Base-by-base conservation (phyloP, 2,329 filamentous ascomycete genomes). In the Ambrosiella xylebori region DNA sequence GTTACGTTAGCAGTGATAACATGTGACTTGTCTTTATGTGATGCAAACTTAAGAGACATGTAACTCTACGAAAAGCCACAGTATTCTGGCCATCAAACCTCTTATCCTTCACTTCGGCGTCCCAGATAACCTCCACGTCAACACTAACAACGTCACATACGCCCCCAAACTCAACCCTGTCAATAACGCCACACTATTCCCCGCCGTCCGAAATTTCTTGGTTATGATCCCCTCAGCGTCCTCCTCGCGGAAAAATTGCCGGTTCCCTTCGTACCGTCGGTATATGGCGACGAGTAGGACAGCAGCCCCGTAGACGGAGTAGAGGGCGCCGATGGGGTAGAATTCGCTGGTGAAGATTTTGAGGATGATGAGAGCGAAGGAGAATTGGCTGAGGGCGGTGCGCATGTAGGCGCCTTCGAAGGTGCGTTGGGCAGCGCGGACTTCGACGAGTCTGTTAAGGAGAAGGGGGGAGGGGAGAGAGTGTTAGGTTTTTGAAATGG, bases 281-380 rank as follows among this genome's bases (percentile, higher is more conserved):
- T 94, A 94, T 57, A 88, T 74, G 64, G 88, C 86, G 61, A 94
- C 88, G 35, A 87, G 75, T 66, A 97, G 74, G 53, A 98, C 80
- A 6, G 88, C 87, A 2, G 84, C 82, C 11, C 91, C 93, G 67
- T 97, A 97, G 54, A 88, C 83, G 49, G 93, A 90, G 68, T 96
- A 96, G 38, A 98, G 76, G 6, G 93, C 93, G n/a, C 93, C 93
- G 62, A 96, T 95, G 64, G 85, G 82, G 71, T 97, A 97, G 74
- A 98, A 97, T 68, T 97, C 93, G 56, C 84, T 80, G 7, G 89
- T 96, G 73, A 98, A 97, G 70, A 98, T 94, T 73, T 94, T 95
- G 64, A 95, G 81, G 56, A 98, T 87, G 62, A 98, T 84, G 54
- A 98, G 82, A 17, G 91, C 84, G 70, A 98, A 97, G 59, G 86